phyloP scores from a whole-genome alignment of 495 filamentous ascomycete species.

The Chlorociboria aeruginascens region DNA sequence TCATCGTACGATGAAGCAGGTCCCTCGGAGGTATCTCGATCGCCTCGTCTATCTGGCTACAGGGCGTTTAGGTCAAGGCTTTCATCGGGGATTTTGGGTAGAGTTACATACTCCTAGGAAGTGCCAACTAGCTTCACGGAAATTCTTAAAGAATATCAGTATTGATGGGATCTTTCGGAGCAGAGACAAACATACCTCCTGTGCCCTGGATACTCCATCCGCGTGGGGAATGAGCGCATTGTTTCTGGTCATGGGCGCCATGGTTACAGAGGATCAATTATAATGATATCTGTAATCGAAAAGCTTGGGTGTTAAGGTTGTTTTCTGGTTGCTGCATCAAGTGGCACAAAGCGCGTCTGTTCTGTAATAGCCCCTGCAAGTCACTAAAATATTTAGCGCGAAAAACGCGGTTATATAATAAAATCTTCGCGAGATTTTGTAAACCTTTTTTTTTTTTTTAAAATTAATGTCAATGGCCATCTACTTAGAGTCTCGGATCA shows the following conservation, averaged over 20 bases:
- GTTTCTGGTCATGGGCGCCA: conserved; percentile 18
- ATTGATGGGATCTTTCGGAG: background rate
- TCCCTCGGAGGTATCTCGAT: conserved; percentile 15
- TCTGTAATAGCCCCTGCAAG: background rate
- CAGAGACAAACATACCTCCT: background rate
- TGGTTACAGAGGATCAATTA: background rate
- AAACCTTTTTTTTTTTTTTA: conserved; percentile 39
- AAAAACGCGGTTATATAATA: conserved; percentile 5
- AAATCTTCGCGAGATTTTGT: conserved; percentile 8
- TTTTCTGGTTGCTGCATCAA: background rate
- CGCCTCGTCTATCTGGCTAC: background rate
- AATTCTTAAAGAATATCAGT: conserved; percentile 5
- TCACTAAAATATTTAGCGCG: conserved; percentile 2
- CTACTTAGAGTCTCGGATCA: conserved; percentile 99
- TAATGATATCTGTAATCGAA: background rate
- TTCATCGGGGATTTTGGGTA: background rate
- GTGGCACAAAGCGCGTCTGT: background rate
- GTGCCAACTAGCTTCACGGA: conserved; percentile 18
- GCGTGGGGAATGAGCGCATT: conserved; percentile 8
- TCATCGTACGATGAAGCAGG: conserved; percentile 18
- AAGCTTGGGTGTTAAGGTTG: background rate
- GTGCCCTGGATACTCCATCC: background rate
- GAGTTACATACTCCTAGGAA: conserved; percentile 11
- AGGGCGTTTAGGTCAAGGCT: background rate
- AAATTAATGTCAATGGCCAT: conserved; percentile 79